Evolutionary conservation across 345 rosid species (phyloP).

Genomic region (Aurinia saxatilis): DNA sequence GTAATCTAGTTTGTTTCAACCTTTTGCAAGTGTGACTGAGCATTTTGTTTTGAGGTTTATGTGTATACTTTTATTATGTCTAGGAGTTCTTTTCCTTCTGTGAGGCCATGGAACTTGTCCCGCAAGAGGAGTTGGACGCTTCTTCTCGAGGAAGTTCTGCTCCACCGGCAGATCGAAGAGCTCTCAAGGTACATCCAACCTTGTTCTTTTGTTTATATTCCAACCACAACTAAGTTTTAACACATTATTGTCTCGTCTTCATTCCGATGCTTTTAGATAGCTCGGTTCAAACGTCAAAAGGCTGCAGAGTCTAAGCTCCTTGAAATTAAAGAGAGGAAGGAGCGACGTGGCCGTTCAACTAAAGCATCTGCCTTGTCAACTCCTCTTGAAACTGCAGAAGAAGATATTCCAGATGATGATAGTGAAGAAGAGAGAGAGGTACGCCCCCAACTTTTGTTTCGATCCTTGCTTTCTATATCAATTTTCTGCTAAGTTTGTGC

Average conservation of each 20-base stretch:
- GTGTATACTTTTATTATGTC: not conserved
- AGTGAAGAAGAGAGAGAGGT: conserved; percentile 98
- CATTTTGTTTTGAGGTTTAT: not conserved
- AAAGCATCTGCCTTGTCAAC: conserved; percentile 72
- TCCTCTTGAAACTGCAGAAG: conserved; percentile 82
- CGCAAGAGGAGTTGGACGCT: conserved; percentile 58
- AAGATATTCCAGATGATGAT: conserved; percentile 78
- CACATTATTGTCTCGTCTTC: not conserved
- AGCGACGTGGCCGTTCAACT: conserved; percentile 68
- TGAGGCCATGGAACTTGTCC: conserved; percentile 81
- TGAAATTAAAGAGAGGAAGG: conserved; percentile 84
- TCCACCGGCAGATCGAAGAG: conserved; percentile 64
- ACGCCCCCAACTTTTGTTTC: not conserved
- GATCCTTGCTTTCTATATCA: not conserved
- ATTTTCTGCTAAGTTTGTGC: not conserved
- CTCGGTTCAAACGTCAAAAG: conserved; percentile 74
- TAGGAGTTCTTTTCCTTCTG: conserved; percentile 86
- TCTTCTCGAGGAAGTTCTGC: conserved; percentile 42
- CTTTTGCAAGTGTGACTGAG: not conserved
- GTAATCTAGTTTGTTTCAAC: conserved; percentile 24
- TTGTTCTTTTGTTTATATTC: not conserved
- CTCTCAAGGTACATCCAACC: conserved; percentile 51
- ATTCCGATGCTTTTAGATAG: conserved; percentile 44
- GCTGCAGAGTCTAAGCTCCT: conserved; percentile 79
- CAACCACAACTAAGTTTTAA: not conserved